Evolutionary conservation across 768 basidiomycete species (phyloP).

Genomic region (Boletus reticuloceps): DNA sequence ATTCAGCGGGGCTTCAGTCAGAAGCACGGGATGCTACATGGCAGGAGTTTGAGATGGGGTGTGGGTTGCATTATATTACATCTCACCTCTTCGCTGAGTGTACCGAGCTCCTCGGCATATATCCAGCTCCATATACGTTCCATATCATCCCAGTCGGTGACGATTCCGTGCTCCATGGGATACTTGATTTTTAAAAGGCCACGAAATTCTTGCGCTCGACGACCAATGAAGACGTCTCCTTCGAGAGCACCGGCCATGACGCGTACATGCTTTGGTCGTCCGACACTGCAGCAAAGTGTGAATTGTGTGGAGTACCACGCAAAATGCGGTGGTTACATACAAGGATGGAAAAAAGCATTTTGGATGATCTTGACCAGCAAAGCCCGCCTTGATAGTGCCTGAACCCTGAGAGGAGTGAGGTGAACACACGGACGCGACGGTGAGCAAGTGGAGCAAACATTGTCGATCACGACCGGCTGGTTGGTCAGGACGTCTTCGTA

Average conservation of each 20-base stretch:
- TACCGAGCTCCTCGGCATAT: slow-evolving; percentile 93
- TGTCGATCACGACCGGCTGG: slow-evolving; percentile 99
- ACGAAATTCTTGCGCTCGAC: slow-evolving; percentile 92
- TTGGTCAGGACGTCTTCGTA: slow-evolving; percentile 95
- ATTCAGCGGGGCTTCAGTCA: slow-evolving; percentile 97
- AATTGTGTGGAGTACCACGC: slow-evolving; percentile 22
- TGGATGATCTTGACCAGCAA: slow-evolving; percentile 98
- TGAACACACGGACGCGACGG: slow-evolving; percentile 26
- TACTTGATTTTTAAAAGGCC: slow-evolving; percentile 98
- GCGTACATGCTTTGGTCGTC: slow-evolving; percentile 94
- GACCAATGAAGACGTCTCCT: slow-evolving; percentile 94
- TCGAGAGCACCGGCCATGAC: slow-evolving; percentile 98
- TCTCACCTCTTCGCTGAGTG: slow-evolving; percentile 92
- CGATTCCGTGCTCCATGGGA: slow-evolving; percentile 98
- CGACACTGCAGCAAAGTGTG: slow-evolving; percentile 58
- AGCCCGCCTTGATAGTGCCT: slow-evolving; percentile 98
- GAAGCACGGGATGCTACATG: slow-evolving; percentile 87
- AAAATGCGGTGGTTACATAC: slow-evolving; percentile 54
- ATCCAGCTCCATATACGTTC: slow-evolving; percentile 99
- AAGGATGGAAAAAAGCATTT: slow-evolving; percentile 99
- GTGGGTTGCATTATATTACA: background rate
- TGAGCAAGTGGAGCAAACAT: slow-evolving; percentile 52
- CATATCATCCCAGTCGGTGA: slow-evolving; percentile 99
- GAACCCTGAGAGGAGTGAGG: slow-evolving; percentile 68
- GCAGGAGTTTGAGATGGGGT: slow-evolving; percentile 9